These are phyloP conservation scores for Harringtonia aguacate DNA, from an alignment of 2,329 filamentous ascomycete genomes.

Conservation along the genomic window DNA sequence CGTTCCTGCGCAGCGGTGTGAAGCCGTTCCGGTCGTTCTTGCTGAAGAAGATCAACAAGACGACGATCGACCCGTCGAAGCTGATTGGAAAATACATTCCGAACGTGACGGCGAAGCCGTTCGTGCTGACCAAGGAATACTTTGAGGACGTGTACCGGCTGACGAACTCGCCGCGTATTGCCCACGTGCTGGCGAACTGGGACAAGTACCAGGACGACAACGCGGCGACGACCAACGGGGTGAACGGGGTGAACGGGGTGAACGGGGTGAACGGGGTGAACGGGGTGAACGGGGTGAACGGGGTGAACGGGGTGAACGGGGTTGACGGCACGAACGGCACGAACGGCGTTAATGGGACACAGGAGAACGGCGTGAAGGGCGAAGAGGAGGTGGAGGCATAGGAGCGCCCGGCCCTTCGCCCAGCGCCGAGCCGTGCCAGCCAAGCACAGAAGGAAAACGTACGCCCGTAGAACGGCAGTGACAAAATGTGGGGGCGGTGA, in stretches of 20 bases:
- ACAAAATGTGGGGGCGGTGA: too few species aligned
- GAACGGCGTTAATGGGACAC: neutral
- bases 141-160: slow-evolving; percentile 97
- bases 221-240: slow-evolving; percentile 21
- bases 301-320: slow-evolving; percentile 6
- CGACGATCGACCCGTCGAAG: slow-evolving; percentile 93
- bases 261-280: neutral
- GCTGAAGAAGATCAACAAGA: slow-evolving; percentile 99
- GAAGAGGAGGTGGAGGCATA: slow-evolving; percentile 5
- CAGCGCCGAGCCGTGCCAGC: neutral
- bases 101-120: slow-evolving; percentile 93
- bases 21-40: slow-evolving; percentile 98
- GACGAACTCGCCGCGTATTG: slow-evolving; percentile 74
- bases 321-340: slow-evolving; percentile 2
- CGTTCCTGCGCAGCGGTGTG: slow-evolving; percentile 93
- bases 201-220: slow-evolving; percentile 55
- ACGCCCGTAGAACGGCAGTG: neutral
- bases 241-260: slow-evolving; percentile 8
- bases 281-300: neutral
- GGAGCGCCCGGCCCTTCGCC: neutral
- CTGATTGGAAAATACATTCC: slow-evolving; percentile 97
- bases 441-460: neutral
- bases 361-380: neutral
- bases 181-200: slow-evolving; percentile 77
- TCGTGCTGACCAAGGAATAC: slow-evolving; percentile 95